Evolutionary conservation across 2,329 filamentous ascomycete genomes (phyloP).

Genomic region (Geosmithia flava): DNA sequence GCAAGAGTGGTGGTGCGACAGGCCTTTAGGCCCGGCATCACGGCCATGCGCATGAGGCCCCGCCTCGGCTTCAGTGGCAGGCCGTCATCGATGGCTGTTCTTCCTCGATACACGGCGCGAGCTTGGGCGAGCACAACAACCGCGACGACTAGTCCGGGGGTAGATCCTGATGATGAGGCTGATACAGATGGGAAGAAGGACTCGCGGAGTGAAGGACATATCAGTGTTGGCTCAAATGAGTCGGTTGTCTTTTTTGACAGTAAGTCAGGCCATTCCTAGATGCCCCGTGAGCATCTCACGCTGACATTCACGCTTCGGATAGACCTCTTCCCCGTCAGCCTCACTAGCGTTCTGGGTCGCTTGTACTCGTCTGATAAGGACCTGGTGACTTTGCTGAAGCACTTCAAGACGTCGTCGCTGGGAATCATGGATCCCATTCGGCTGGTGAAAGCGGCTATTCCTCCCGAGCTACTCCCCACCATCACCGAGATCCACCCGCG

Average conservation of each 20-base stretch:
- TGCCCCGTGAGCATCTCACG: background rate
- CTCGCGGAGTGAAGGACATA: constrained; percentile 56
- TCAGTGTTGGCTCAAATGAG: constrained; percentile 63
- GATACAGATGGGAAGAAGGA: constrained; percentile 26
- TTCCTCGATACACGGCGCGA: background rate
- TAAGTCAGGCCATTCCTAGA: constrained; percentile 24
- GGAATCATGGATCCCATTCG: constrained; percentile 38
- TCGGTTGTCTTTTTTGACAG: constrained; percentile 85
- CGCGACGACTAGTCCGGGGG: constrained; percentile 2
- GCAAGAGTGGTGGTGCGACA: background rate
- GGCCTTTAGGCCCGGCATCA: background rate
- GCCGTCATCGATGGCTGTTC: background rate
- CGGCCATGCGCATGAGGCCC: background rate
- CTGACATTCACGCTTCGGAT: background rate
- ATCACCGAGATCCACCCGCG: constrained; percentile 75
- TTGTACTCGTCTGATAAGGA: constrained; percentile 37
- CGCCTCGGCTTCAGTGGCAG: background rate
- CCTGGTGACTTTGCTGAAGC: constrained; percentile 34
- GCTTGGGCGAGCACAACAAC: constrained; percentile 8
- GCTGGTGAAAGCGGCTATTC: constrained; percentile 49
- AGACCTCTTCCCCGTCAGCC: constrained; percentile 77
- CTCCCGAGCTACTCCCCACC: constrained; percentile 47
- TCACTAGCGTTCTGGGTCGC: constrained; percentile 36
- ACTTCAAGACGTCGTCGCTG: constrained; percentile 37
- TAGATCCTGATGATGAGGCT: background rate